phyloP scores from a whole-genome alignment of 371 early-diverging fungal species.

The Mucor indicus region DNA sequence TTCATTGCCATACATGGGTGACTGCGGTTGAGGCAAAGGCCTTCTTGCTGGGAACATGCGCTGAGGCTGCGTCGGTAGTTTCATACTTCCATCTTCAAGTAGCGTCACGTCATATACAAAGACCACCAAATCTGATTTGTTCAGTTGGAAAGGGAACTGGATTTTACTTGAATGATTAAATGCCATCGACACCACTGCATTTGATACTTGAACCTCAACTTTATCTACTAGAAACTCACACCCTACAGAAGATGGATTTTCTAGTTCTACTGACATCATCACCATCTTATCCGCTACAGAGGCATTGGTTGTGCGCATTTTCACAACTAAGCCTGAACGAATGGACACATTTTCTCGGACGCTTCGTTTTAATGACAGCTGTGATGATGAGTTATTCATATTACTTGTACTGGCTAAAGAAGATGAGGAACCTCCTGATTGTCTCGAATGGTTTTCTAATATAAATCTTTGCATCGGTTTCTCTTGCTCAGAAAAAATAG shows the following conservation, averaged over 20 bases:
- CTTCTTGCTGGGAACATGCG: slow-evolving; percentile 40
- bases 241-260: slow-evolving; percentile 57
- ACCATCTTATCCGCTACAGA: slow-evolving; percentile 62
- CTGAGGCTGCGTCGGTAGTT: slow-evolving; percentile 31
- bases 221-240: slow-evolving; percentile 53
- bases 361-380: slow-evolving; percentile 43
- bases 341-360: slow-evolving; percentile 48
- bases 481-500: slow-evolving; percentile 19
- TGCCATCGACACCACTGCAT: slow-evolving; percentile 51
- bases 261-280: slow-evolving; percentile 71
- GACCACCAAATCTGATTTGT: slow-evolving; percentile 58
- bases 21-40: slow-evolving; percentile 12
- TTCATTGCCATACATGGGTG: slow-evolving; percentile 13
- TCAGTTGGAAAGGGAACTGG: slow-evolving; percentile 46
- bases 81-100: slow-evolving; percentile 51
- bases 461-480: slow-evolving; percentile 34
- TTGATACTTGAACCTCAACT: slow-evolving; percentile 59
- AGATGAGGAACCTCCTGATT: slow-evolving; percentile 10
- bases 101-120: slow-evolving; percentile 61
- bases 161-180: slow-evolving; percentile 21
- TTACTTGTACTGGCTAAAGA: slow-evolving; percentile 18
- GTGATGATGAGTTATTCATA: slow-evolving; percentile 11
- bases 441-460: slow-evolving; percentile 31
- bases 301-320: slow-evolving; percentile 65
- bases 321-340: slow-evolving; percentile 57